These are phyloP conservation scores for Calonectria pauciramosa DNA, from an alignment of 2,329 filamentous ascomycete genomes.

Conservation along the genomic window DNA sequence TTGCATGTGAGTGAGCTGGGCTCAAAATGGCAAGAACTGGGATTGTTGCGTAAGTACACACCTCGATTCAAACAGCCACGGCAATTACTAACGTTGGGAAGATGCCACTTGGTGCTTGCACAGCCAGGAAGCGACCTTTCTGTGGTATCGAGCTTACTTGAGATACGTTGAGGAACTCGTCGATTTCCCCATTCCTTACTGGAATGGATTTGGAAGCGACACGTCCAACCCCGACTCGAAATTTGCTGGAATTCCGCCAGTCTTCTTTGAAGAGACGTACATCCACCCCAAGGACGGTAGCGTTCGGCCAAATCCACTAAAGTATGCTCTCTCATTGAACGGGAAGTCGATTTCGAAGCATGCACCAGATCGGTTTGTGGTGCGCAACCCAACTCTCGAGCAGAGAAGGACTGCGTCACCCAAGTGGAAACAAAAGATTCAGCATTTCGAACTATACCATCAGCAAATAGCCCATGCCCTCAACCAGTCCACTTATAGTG, in stretches of 20 bases:
- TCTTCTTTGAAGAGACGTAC: constrained; percentile 15
- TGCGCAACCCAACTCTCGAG: neutral
- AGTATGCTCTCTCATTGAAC: constrained; percentile 8
- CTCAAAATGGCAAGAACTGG: constrained; percentile 22
- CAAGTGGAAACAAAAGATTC: constrained; percentile 12
- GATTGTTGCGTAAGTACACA: constrained; percentile 15
- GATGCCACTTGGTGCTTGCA: constrained; percentile 24
- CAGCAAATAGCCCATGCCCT: constrained; percentile 7
- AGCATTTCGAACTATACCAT: constrained; percentile 17
- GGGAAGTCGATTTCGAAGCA: neutral
- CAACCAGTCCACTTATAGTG: constrained; percentile 1
- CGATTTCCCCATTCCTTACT: constrained; percentile 23
- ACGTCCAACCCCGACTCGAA: neutral
- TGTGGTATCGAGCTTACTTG: constrained; percentile 21
- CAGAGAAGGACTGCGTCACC: neutral
- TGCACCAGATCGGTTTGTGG: neutral
- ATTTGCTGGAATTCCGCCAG: constrained; percentile 18
- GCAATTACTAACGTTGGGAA: neutral
- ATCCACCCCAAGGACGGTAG: neutral
- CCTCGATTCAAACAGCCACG: neutral
- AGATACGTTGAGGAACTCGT: constrained; percentile 23
- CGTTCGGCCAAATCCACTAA: constrained; percentile 13
- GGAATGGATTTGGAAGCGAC: constrained; percentile 14
- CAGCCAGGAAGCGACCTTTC: constrained; percentile 19
- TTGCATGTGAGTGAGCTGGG: constrained; percentile 6